Percentiles rank a stretch among this genome's conserved stretches.
Evolutionary conservation across 2,329 filamentous ascomycete genomes (phyloP).

Genomic region (Colletotrichum sp.): DNA sequence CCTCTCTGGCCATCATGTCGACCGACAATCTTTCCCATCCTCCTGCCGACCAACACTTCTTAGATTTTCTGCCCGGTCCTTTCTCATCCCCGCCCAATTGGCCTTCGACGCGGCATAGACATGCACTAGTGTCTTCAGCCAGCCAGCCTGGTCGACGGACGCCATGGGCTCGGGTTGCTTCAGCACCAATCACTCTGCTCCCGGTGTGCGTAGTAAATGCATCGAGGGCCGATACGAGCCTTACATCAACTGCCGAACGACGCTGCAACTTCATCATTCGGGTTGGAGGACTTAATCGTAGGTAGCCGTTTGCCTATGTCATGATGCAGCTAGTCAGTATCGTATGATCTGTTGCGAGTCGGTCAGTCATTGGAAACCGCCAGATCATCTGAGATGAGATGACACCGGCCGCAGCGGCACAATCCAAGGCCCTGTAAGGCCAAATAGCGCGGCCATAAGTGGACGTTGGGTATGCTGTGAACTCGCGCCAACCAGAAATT

Average conservation of each 20-base stretch:
- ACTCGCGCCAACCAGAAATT: rapidly evolving
- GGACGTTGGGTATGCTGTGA: rapidly evolving
- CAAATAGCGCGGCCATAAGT: too few species aligned
- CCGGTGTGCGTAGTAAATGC: rapidly evolving
- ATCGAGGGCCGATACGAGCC: not conserved
- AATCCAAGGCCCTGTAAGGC: too few species aligned
- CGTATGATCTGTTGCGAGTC: not conserved
- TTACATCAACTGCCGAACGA: not conserved
- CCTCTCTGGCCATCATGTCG: rapidly evolving
- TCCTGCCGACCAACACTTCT: not conserved
- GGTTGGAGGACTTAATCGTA: not conserved
- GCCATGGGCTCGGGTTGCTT: not conserved
- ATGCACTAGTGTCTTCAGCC: not conserved
- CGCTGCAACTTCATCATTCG: not conserved
- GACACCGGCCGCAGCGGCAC: not conserved
- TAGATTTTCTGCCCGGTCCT: not conserved
- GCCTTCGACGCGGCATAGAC: too few species aligned
- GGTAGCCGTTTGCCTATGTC: not conserved
- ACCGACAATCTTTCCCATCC: rapidly evolving
- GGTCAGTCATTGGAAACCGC: not conserved
- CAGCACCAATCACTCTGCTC: not conserved
- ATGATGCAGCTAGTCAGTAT: not conserved
- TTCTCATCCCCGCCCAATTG: not conserved
- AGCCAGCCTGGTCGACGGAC: not conserved
- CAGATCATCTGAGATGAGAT: rapidly evolving